Conservation (phyloP, 257 asterid species). For the Fraxinus quadrangulata region DNA sequence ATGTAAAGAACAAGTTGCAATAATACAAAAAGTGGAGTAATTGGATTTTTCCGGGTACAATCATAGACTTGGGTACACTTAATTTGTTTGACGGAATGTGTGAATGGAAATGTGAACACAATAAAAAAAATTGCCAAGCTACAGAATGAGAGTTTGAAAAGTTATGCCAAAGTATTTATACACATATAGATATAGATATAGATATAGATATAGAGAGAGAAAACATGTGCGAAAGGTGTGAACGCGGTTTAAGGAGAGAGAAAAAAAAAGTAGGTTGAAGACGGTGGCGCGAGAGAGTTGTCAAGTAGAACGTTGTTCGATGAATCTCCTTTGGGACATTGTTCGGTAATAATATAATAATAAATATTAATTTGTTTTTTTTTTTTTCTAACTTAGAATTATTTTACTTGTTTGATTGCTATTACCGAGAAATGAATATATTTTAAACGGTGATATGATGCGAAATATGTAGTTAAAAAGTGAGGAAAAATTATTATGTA, state of each 20-base stretch:
- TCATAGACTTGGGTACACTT: slow-evolving; percentile 27
- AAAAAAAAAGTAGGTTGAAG: background rate
- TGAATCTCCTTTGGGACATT: no score
- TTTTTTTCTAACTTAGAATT: no score
- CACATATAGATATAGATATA: background rate
- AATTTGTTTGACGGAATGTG: slow-evolving; percentile 49
- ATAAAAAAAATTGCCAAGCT: slow-evolving; percentile 32
- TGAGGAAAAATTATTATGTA: no score
- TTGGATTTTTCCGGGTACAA: slow-evolving; percentile 7
- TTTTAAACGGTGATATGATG: no score
- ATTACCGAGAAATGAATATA: no score
- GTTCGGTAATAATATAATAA: no score
- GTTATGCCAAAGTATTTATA: slow-evolving; percentile 19
- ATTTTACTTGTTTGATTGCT: no score
- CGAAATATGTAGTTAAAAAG: no score
- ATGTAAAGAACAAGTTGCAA: background rate
- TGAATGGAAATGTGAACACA: slow-evolving; percentile 54
- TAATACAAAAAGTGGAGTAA: slow-evolving; percentile 2
- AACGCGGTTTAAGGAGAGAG: slow-evolving; percentile 42
- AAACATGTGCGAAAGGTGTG: slow-evolving; percentile 51
- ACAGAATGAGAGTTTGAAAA: slow-evolving; percentile 36
- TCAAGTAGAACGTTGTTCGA: no score
- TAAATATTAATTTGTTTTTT: no score
- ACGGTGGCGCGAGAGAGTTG: no score
- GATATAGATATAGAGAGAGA: slow-evolving; percentile 10